Conservation (phyloP, 1,139 yeast genomes). For the Blastobotrys petasosporus region DNA sequence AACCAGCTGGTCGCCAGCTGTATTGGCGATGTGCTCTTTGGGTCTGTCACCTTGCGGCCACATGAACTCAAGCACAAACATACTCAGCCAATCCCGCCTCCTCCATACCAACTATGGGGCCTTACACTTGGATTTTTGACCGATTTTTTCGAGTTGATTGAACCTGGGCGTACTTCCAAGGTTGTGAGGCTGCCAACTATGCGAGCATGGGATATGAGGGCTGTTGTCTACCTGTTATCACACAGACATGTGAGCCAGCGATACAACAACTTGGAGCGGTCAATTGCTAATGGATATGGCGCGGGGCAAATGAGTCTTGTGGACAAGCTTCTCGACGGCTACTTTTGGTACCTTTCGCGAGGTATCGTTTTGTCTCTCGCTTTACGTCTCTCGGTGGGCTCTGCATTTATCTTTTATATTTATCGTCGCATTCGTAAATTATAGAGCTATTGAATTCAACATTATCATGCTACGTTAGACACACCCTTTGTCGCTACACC, state of each 20-base stretch:
- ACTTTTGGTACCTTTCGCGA: constrained; percentile 10
- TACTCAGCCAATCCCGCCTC: constrained; percentile 9
- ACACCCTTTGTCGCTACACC: constrained; percentile 36
- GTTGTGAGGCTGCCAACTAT: constrained; percentile 22
- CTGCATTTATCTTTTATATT: constrained; percentile 1
- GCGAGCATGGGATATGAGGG: constrained; percentile 24
- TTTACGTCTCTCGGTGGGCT: constrained; percentile 1
- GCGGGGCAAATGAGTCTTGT: constrained; percentile 14
- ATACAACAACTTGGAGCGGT: constrained; percentile 5
- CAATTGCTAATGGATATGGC: constrained; percentile 2
- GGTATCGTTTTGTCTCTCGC: constrained; percentile 9
- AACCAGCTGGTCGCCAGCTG: constrained; percentile 18
- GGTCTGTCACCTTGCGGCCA: constrained; percentile 30
- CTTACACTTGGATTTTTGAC: constrained; percentile 33
- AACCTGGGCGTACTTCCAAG: constrained; percentile 18
- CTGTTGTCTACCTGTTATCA: constrained; percentile 16
- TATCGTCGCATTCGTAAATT: no score
- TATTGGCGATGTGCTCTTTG: constrained; percentile 32
- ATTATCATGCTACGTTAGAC: no score
- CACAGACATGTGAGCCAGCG: constrained; percentile 10
- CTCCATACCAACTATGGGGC: constrained; percentile 36
- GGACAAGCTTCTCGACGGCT: constrained; percentile 13
- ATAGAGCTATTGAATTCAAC: no score
- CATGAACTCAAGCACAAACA: constrained; percentile 5
- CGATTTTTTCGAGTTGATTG: constrained; percentile 30